phyloP scores from a whole-genome alignment of 192 early-diverging fungal species.

The Coemansia sp. region DNA sequence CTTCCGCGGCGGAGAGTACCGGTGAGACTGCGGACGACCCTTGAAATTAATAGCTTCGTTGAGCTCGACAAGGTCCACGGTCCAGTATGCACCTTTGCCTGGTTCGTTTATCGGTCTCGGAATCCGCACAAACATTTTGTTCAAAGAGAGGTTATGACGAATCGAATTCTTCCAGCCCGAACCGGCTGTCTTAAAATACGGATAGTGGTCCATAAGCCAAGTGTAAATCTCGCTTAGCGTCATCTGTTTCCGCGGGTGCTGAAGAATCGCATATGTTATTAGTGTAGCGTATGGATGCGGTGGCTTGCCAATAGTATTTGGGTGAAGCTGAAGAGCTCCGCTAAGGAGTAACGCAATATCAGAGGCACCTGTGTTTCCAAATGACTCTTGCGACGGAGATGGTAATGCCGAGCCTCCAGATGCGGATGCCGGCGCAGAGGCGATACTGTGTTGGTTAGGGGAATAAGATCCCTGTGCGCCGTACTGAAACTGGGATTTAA shows the following conservation, averaged over 20 bases:
- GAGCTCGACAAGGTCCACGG: conserved; percentile 60
- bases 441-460: conserved; percentile 7
- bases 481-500: conserved; percentile 9
- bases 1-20: conserved; percentile 23
- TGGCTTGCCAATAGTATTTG: conserved; percentile 63
- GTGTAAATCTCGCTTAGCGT: conserved; percentile 85
- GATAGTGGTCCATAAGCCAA: conserved; percentile 73
- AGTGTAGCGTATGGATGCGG: conserved; percentile 79
- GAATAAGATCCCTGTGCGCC: conserved; percentile 7
- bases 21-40: conserved; percentile 20
- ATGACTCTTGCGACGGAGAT: conserved; percentile 17
- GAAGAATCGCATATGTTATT: conserved; percentile 78
- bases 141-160: conserved; percentile 85
- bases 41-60: conserved; percentile 29
- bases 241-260: conserved; percentile 63
- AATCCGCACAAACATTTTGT: conserved; percentile 77
- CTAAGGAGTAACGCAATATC: conserved; percentile 52
- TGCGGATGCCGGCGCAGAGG: conserved; percentile 6
- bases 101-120: conserved; percentile 78
- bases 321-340: conserved; percentile 40
- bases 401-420: conserved; percentile 4
- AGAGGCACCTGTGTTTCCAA: conserved; percentile 15
- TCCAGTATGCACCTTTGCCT: conserved; percentile 86
- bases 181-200: conserved; percentile 73
- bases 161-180: conserved; percentile 84